Evolutionary conservation across 2,329 filamentous ascomycete genomes (phyloP).

Genomic region (Graphilbum sp.): DNA sequence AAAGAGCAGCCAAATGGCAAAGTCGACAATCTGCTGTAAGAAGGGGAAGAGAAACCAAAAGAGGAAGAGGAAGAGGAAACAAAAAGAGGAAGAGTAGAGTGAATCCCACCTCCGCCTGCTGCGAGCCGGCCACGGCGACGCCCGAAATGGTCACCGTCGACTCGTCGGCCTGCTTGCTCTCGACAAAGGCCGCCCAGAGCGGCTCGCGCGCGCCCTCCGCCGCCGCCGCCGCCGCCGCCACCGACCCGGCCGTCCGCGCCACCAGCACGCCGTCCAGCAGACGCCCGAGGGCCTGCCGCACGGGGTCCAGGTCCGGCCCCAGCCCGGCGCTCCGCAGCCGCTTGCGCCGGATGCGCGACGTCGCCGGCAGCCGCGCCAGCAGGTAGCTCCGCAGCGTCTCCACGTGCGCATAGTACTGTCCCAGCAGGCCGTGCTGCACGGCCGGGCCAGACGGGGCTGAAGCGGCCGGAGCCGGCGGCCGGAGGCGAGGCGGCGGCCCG

Average conservation of each 20-base stretch:
- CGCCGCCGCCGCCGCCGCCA: not conserved
- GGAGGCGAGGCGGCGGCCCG: too few relatives aligned
- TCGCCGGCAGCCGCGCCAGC: slow-evolving; percentile 44
- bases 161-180: slow-evolving; percentile 34
- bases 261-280: slow-evolving; percentile 58
- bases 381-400: slow-evolving; percentile 56
- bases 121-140: slow-evolving; percentile 24
- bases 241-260: slow-evolving; percentile 37
- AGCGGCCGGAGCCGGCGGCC: not conserved
- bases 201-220: not conserved
- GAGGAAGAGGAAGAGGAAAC: too few relatives aligned
- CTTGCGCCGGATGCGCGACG: slow-evolving; percentile 45
- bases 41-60: slow-evolving; percentile 10
- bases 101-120: too few relatives aligned
- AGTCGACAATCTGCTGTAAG: slow-evolving; percentile 49
- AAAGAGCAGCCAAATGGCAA: slow-evolving; percentile 64
- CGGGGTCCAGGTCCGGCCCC: slow-evolving; percentile 3
- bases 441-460: not conserved
- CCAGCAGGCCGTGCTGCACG: slow-evolving; percentile 44
- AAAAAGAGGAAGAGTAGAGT: too few relatives aligned
- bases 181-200: slow-evolving; percentile 32
- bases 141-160: slow-evolving; percentile 36
- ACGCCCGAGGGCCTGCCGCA: slow-evolving; percentile 28
- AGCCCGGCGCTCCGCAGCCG: slow-evolving; percentile 25
- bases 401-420: slow-evolving; percentile 49